Evolutionary conservation across 192 early-diverging fungal species (phyloP), one percentile per base, ranked within the genome.

Genomic region (Umbelopsis vinacea): DNA sequence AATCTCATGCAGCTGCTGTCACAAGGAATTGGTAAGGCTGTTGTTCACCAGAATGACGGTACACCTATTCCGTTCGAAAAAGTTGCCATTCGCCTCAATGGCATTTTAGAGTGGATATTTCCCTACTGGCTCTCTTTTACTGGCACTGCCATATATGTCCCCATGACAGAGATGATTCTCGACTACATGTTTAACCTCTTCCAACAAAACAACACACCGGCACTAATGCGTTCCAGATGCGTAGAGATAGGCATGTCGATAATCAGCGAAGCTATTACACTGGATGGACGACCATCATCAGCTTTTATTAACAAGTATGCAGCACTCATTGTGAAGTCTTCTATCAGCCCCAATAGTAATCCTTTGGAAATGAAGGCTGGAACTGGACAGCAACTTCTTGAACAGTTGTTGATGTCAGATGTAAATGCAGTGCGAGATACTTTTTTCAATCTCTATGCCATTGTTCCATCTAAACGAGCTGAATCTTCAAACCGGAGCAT

Each of bases 261-360:
- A 21, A 71, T 81, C 8, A 46, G 70, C 12, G 68, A 73, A 11
- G 71, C 60, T 19, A 29, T 69, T 5, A 50, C 46, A 0, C 12
- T 19, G 10, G 66, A 66, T 21, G 48, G 52, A 43, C 35, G 23
- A 7, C 26, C 74, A 3, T 69, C 72, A 5, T 38, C 52, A 19
- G 72, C 52, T 35, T 68, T 57, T 21, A 40, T 81, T 22, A 72
- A 81, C 35, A 60, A 74, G 33, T 70, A 76, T 24, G 75, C 71
- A 3, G 35, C 45, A 23, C 35, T 46, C 37, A 55, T 72, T 22
- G 33, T 72, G 0, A 9, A 26, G 12, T 35, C 53, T 14, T 37
- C 22, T 46, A 22, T 35, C 11, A 23, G 12, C 17, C 26, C 55
- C 19, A 46, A 57, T 45, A 17, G 50, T 9, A 46, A 33, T 2